A percentile compares a stretch with the other conserved stretches of the same genome.
These are phyloP conservation scores for Graphilbum ipis-grandicollis DNA, from an alignment of 2,329 filamentous ascomycete genomes.

Conservation along the genomic window DNA sequence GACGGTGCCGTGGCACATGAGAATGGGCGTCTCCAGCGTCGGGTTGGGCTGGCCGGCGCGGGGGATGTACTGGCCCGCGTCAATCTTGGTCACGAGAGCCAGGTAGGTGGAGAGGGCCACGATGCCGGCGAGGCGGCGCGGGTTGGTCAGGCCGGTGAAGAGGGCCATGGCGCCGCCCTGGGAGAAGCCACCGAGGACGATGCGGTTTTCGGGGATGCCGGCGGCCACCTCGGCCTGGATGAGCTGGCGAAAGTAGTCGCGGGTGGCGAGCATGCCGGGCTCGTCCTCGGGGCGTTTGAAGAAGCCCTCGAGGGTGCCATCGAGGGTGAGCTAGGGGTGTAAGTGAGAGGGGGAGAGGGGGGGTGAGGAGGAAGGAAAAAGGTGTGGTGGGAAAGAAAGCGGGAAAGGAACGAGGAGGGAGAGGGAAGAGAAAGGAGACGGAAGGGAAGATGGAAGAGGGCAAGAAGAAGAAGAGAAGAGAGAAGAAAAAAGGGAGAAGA, in stretches of 20 bases:
- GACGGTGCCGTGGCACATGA: slow-evolving; percentile 72
- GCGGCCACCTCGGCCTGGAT: slow-evolving; percentile 66
- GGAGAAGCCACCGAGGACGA: slow-evolving; percentile 73
- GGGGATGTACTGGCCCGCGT: slow-evolving; percentile 18
- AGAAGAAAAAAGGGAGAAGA: slow-evolving; percentile 1
- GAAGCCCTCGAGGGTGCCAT: slow-evolving; percentile 13
- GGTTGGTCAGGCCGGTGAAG: slow-evolving; percentile 58
- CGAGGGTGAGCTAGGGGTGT: slow-evolving; percentile 8
- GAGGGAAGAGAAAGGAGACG: too few relatives aligned
- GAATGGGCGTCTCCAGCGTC: slow-evolving; percentile 66
- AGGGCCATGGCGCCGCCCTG: slow-evolving; percentile 75
- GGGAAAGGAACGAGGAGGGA: too few relatives aligned
- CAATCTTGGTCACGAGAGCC: slow-evolving; percentile 37
- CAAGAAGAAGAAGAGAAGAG: not conserved
- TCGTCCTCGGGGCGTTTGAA: slow-evolving; percentile 32
- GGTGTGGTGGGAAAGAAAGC: too few relatives aligned
- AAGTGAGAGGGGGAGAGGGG: too few relatives aligned
- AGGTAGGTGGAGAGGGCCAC: slow-evolving; percentile 75
- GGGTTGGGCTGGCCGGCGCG: slow-evolving; percentile 28
- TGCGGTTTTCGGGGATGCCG: slow-evolving; percentile 66
- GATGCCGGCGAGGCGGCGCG: slow-evolving; percentile 67
- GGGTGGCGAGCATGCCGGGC: slow-evolving; percentile 53
- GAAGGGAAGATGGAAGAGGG: too few relatives aligned
- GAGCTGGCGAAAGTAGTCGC: slow-evolving; percentile 60
- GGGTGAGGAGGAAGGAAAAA: too few relatives aligned